A percentile compares a stretch with the other conserved stretches of the same genome.
Conservation (phyloP, 495 filamentous ascomycete species). For the Pyrenopolyporus hunteri region DNA sequence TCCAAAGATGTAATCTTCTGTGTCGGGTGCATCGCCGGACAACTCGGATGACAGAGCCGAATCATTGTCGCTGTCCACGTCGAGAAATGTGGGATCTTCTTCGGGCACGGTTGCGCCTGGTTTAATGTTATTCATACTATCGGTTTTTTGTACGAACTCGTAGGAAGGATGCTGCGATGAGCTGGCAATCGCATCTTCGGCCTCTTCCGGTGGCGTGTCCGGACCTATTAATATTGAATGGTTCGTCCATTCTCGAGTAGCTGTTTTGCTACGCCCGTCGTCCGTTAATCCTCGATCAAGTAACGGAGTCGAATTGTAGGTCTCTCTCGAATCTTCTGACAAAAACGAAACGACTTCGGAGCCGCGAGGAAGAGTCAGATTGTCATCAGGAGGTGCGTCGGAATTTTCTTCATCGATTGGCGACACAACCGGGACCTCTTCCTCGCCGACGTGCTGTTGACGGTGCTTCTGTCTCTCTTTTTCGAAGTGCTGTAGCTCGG, state of each 20-base stretch:
- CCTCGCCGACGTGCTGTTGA: conserved; percentile 52
- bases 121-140: conserved; percentile 50
- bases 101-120: conserved; percentile 36
- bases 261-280: conserved; percentile 51
- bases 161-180: conserved; percentile 50
- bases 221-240: conserved; percentile 52
- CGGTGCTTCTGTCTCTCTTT: conserved; percentile 56
- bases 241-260: conserved; percentile 52
- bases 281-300: conserved; percentile 75
- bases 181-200: conserved; percentile 31
- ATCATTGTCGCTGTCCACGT: conserved; percentile 70
- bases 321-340: conserved; percentile 59
- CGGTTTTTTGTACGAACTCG: conserved; percentile 56
- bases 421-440: conserved; percentile 34
- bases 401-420: conserved; percentile 29
- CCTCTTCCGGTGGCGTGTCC: conserved; percentile 39
- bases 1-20: conserved; percentile 50
- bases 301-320: conserved; percentile 78
- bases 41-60: conserved; percentile 83
- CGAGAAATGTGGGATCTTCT: conserved; percentile 67
- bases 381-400: conserved; percentile 5
- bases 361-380: conserved; percentile 27
- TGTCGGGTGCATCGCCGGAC: conserved; percentile 69
- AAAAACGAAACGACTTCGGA: conserved; percentile 52
- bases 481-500: conserved; percentile 36